Conservation (phyloP, 2,329 filamentous ascomycete genomes). For the Xylariaceae sp. region DNA sequence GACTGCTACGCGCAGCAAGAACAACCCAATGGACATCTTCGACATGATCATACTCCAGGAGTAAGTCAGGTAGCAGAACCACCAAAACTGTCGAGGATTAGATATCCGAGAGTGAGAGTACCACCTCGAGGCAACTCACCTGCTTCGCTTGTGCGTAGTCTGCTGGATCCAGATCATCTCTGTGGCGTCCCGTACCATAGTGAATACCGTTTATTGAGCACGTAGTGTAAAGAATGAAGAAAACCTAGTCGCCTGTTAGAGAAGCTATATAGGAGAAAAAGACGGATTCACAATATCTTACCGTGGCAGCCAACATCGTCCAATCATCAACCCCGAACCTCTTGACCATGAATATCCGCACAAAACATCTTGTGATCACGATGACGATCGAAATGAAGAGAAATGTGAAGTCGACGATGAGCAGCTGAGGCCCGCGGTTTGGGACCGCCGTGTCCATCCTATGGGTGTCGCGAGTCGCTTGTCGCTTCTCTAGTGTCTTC, state of each 20-base stretch:
- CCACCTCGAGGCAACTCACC: conserved; percentile 19
- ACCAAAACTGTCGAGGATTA: conserved; percentile 16
- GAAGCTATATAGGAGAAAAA: background rate
- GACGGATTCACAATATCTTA: background rate
- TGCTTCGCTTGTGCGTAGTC: conserved; percentile 29
- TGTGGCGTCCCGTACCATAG: conserved; percentile 38
- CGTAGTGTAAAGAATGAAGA: conserved; percentile 33
- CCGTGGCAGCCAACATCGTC: conserved; percentile 10
- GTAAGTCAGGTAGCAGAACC: conserved; percentile 19
- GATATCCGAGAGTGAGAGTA: background rate
- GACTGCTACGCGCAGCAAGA: conserved; percentile 19
- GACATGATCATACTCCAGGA: conserved; percentile 16
- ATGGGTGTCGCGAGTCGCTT: no score
- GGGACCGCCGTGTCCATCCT: background rate
- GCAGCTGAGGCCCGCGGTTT: conserved; percentile 6
- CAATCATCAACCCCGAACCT: conserved; percentile 10
- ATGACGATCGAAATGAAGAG: conserved; percentile 1
- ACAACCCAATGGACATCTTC: conserved; percentile 19
- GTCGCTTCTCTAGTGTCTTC: no score
- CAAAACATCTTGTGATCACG: conserved; percentile 4
- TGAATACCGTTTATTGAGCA: conserved; percentile 31
- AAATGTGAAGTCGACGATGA: conserved; percentile 2
- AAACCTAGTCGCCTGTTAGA: conserved; percentile 18
- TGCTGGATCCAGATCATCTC: conserved; percentile 22
- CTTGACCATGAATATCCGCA: conserved; percentile 8